phyloP scores from a whole-genome alignment of 1,284 basidiomycete species.

The Trichosporon sp. region DNA sequence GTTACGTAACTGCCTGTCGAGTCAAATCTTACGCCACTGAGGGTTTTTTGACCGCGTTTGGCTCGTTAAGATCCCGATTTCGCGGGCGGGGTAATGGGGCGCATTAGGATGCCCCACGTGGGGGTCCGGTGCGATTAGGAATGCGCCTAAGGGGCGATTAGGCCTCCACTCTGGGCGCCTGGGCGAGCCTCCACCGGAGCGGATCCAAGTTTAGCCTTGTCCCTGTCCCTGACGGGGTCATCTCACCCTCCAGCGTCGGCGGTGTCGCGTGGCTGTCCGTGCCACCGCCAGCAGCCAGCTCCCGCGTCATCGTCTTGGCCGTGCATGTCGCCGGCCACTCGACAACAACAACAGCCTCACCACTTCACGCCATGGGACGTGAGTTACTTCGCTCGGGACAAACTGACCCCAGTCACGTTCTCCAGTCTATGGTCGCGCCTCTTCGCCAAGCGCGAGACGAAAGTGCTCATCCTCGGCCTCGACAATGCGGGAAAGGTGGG shows the following conservation, averaged over 20 bases:
- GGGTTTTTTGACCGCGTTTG: not conserved
- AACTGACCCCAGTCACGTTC: constrained; percentile 39
- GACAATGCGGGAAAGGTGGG: constrained; percentile 54
- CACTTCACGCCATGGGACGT: constrained; percentile 34
- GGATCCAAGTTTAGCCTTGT: not conserved
- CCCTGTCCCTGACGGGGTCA: not conserved
- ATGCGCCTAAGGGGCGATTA: not conserved
- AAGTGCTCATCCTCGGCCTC: constrained; percentile 51
- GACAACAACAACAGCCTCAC: not conserved
- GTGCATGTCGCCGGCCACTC: not conserved
- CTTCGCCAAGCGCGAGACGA: constrained; percentile 53
- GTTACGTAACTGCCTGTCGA: not conserved
- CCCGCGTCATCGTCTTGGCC: not conserved
- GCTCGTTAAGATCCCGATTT: too few species aligned
- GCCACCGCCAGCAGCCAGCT: not conserved
- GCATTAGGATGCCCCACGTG: not conserved
- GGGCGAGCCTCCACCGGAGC: not conserved
- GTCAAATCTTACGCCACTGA: not conserved
- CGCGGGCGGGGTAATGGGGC: too few species aligned
- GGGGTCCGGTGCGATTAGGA: not conserved
- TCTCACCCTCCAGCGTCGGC: not conserved
- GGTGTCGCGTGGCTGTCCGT: not conserved
- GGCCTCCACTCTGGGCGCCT: not conserved
- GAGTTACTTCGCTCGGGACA: too few species aligned
- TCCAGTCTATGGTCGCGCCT: constrained; percentile 51